Conservation (phyloP, 176 grass and related monocot species). For the Secale cereale region DNA sequence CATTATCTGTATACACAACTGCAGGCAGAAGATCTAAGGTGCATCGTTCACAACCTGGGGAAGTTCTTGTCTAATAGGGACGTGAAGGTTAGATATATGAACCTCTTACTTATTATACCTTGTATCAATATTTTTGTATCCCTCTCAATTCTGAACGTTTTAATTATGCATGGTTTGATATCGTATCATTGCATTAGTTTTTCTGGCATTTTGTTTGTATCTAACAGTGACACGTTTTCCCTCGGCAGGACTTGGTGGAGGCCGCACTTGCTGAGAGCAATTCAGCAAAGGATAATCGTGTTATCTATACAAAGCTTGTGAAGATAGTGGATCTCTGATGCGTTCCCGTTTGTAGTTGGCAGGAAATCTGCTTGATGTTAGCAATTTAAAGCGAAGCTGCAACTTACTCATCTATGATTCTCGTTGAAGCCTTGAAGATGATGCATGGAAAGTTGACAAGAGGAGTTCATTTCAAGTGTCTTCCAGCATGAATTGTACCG, state of each 20-base stretch:
- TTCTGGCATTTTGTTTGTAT: background rate
- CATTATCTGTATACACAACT: background rate
- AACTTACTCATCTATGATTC: background rate
- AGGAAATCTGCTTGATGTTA: background rate
- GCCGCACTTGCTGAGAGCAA: slow-evolving; percentile 57
- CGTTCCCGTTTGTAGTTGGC: background rate
- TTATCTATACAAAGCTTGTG: slow-evolving; percentile 63
- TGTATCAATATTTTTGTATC: no score
- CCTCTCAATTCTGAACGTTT: background rate
- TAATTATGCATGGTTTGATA: background rate
- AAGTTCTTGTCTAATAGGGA: slow-evolving; percentile 59
- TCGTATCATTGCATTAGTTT: background rate
- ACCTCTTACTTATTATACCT: background rate
- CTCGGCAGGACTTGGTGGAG: slow-evolving; percentile 52
- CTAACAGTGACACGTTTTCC: background rate
- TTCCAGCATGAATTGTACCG: background rate
- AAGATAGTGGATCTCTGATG: slow-evolving; percentile 39
- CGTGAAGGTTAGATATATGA: slow-evolving; percentile 51
- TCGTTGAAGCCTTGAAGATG: slow-evolving; percentile 2
- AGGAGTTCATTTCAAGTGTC: background rate
- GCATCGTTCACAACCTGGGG: slow-evolving; percentile 67
- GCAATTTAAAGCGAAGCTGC: background rate
- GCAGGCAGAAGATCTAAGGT: slow-evolving; percentile 72
- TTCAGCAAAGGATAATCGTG: slow-evolving; percentile 56
- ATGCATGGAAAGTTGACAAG: background rate